Conservation (phyloP, 805 yeast genomes). For the Nakazawaea holstii region DNA sequence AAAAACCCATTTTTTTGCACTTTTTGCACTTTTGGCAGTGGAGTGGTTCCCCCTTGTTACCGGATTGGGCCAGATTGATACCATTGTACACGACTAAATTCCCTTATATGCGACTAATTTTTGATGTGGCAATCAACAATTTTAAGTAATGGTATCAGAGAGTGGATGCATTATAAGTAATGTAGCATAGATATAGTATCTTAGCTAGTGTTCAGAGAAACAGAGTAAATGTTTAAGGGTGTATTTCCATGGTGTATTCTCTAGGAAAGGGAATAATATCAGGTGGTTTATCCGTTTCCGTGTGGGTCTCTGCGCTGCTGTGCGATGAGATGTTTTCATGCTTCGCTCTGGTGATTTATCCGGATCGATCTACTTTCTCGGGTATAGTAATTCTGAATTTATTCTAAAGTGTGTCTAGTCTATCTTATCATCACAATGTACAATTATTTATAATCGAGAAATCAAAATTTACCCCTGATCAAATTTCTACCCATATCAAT, state of each 20-base stretch:
- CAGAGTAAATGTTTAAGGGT: too few species aligned
- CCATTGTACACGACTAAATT: too few species aligned
- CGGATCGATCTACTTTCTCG: background rate
- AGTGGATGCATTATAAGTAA: too few species aligned
- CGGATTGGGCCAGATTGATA: background rate
- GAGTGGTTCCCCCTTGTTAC: background rate
- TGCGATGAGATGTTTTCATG: background rate
- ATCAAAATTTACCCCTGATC: slow-evolving; percentile 62
- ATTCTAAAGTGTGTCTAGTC: too few species aligned
- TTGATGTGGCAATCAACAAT: too few species aligned
- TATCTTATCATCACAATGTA: too few species aligned
- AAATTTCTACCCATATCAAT: slow-evolving; percentile 71
- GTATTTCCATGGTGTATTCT: background rate
- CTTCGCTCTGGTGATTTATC: background rate
- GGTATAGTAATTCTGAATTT: too few species aligned
- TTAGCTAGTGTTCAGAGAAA: too few species aligned
- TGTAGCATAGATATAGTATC: too few species aligned
- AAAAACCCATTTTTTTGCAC: too few species aligned
- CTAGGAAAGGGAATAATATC: background rate
- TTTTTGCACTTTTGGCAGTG: background rate
- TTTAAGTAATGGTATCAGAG: too few species aligned
- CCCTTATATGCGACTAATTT: too few species aligned
- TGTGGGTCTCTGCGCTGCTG: background rate
- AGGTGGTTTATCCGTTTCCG: background rate
- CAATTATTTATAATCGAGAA: background rate